Conservation (phyloP, 192 early-diverging fungal species). For the Polychytrium aggregatum region DNA sequence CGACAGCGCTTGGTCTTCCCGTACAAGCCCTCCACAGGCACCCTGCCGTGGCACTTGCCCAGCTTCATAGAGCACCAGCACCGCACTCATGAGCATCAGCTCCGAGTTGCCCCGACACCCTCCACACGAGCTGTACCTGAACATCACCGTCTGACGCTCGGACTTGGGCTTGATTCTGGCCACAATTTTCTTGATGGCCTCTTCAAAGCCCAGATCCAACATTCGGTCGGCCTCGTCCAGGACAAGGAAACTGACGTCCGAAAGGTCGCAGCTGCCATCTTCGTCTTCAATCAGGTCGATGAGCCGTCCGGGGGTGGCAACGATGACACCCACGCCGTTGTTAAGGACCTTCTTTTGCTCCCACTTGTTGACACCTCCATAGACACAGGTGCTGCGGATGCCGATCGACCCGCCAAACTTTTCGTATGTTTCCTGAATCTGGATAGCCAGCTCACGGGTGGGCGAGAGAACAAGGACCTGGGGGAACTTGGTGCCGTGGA, state of each 20-base stretch:
- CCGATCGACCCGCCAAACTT: conserved; percentile 54
- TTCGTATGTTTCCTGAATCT: conserved; percentile 43
- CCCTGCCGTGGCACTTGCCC: neutral
- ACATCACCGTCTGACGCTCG: conserved; percentile 86
- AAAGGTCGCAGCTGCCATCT: conserved; percentile 47
- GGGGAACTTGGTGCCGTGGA: conserved; percentile 10
- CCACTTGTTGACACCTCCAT: conserved; percentile 72
- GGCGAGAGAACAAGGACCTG: conserved; percentile 49
- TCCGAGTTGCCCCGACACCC: no score
- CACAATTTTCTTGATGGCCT: conserved; percentile 79
- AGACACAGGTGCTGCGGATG: conserved; percentile 65
- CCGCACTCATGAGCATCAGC: no score
- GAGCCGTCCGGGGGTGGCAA: conserved; percentile 94
- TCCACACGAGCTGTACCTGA: no score
- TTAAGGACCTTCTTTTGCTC: conserved; percentile 25
- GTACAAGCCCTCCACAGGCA: no score
- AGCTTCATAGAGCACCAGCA: no score
- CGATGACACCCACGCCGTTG: conserved; percentile 59
- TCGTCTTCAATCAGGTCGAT: conserved; percentile 74
- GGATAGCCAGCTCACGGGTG: conserved; percentile 47
- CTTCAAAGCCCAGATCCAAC: conserved; percentile 91
- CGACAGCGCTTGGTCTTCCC: no score
- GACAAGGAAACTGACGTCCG: conserved; percentile 75
- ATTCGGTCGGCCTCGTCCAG: conserved; percentile 97
- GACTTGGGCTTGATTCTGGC: conserved; percentile 43